Conservation (phyloP, 345 rosid genomes). For the Nasturtium officinale region DNA sequence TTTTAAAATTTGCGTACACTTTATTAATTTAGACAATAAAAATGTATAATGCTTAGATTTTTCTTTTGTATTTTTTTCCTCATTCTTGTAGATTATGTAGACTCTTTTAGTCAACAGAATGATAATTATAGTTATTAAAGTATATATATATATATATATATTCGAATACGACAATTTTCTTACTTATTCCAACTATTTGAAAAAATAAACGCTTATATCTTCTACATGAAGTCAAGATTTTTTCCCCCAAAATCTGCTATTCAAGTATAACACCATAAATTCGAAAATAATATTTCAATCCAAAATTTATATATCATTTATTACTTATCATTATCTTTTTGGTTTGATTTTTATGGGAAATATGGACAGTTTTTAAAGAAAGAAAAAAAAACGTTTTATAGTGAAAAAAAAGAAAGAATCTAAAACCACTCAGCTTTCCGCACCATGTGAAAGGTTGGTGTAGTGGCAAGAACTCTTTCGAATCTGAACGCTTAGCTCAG, state of each 20-base stretch:
- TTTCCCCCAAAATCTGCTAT: background rate
- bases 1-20: background rate
- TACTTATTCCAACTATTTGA: background rate
- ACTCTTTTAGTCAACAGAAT: conserved; percentile 2
- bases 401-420: conserved; percentile 3
- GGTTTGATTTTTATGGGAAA: background rate
- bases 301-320: conserved; percentile 29
- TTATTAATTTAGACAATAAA: background rate
- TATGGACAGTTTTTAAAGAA: conserved; percentile 12
- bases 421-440: conserved; percentile 42
- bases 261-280: background rate
- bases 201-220: conserved; percentile 18
- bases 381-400: conserved; percentile 22
- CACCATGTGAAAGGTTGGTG: conserved; percentile 46
- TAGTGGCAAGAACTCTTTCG: conserved; percentile 46
- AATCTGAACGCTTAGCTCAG: conserved; percentile 32
- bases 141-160: background rate
- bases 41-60: background rate
- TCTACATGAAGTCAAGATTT: conserved; percentile 34
- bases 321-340: conserved; percentile 39
- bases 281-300: background rate
- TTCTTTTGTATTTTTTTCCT: background rate
- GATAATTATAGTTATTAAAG: background rate
- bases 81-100: background rate
- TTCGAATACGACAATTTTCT: conserved; percentile 15